Evolutionary conservation across 495 filamentous ascomycete genomes (phyloP), one percentile per base, ranked within the genome.

Genomic region (Podospora australis): DNA sequence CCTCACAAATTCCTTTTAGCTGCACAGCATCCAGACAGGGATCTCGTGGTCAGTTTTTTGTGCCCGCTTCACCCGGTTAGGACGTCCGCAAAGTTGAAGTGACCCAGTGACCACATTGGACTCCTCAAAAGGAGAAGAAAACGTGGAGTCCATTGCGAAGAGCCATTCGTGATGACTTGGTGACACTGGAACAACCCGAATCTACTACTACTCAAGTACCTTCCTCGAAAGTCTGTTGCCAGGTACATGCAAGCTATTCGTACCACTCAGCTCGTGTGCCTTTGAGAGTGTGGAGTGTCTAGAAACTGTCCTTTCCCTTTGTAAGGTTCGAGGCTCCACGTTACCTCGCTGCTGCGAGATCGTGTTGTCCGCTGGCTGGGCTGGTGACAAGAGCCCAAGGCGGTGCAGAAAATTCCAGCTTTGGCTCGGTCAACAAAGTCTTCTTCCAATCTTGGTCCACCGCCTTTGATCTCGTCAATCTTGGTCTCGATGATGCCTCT

Each of bases 51-150:
- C 49, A n/a, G n/a, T n/a, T n/a, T 26, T n/a, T 23, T 34, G 5
- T 36, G 32, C 39, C 25, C 28, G 49, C 45, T 40, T 49, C 40
- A 52, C 49, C 41, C 36, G 49, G 54, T 42, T 53, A 52, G 42
- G 36, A 49, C 22, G 28, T 6, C 30, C 34, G 44, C 45, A 41
- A 48, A n/a, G n/a, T 24, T 25, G 21, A 43, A 39, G 34, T 50
- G 54, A 42, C 53, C 54, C 54, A 53, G 49, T 46, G 39, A 46
- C 41, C 45, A 19, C 14, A n/a, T 42, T 9, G 19, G 9, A 13
- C 40, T 28, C 22, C 40, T 43, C 22, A 43, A 28, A 14, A 43
- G 40, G 39, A 42, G 23, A 25, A n/a, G n/a, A n/a, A n/a, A 24
- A 28, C 21, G 39, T 42, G 23, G 38, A 40, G 38, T 40, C 19